phyloP scores from a whole-genome alignment of 1,139 yeast species.

The Debaryomyces nepalensis region DNA sequence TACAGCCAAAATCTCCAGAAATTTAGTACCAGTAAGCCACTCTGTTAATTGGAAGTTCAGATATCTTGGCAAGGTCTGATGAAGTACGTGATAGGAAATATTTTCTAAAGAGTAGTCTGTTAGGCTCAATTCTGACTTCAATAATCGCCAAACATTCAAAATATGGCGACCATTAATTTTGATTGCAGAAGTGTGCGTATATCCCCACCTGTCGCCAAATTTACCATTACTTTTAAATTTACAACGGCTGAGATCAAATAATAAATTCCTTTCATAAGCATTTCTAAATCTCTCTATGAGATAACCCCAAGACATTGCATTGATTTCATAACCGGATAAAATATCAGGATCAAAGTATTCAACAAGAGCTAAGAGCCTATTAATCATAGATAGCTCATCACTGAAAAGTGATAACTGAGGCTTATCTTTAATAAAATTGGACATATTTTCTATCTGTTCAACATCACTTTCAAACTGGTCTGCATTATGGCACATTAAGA shows the following conservation, averaged over 20 bases:
- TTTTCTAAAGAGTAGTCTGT: slow-evolving; percentile 79
- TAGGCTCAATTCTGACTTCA: slow-evolving; percentile 65
- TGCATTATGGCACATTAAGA: slow-evolving; percentile 18
- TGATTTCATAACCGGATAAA: slow-evolving; percentile 82
- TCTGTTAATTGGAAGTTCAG: slow-evolving; percentile 52
- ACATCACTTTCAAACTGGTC: slow-evolving; percentile 16
- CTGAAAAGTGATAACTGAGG: slow-evolving; percentile 37
- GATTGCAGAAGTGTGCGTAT: slow-evolving; percentile 73
- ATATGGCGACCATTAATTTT: slow-evolving; percentile 78
- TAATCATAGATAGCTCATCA: slow-evolving; percentile 61
- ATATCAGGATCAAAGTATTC: slow-evolving; percentile 82
- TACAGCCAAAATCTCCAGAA: slow-evolving; percentile 38
- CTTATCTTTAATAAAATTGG: slow-evolving; percentile 2
- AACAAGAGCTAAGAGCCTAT: slow-evolving; percentile 58
- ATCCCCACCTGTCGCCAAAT: slow-evolving; percentile 79
- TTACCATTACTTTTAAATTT: slow-evolving; percentile 52
- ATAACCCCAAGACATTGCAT: slow-evolving; percentile 88
- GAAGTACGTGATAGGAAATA: slow-evolving; percentile 68
- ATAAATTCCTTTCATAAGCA: slow-evolving; percentile 56
- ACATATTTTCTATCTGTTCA: slow-evolving; percentile 1
- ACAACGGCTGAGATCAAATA: slow-evolving; percentile 50
- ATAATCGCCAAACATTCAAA: slow-evolving; percentile 80
- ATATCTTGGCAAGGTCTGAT: slow-evolving; percentile 68
- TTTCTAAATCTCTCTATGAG: slow-evolving; percentile 64
- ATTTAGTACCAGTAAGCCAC: slow-evolving; percentile 46